phyloP scores from a whole-genome alignment of 2,329 filamentous ascomycete genomes.

The Seiridium cupressi region DNA sequence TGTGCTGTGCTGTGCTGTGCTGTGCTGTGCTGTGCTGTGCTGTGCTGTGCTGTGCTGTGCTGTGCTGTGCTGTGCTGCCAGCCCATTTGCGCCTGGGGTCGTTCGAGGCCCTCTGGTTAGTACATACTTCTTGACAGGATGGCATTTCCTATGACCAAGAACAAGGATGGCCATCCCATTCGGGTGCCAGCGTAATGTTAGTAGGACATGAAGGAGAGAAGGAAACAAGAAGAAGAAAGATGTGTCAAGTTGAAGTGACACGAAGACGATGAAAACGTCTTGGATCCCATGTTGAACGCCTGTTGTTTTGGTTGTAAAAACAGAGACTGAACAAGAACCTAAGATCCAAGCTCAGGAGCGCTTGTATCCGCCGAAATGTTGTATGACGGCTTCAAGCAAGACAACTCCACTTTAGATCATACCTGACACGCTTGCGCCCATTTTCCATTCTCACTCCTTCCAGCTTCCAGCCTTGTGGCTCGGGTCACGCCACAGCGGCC shows the following conservation, averaged over 20 bases:
- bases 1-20: too few relatives aligned
- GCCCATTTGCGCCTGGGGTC: neutral
- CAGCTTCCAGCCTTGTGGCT: neutral
- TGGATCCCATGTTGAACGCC: slow-evolving; percentile 77
- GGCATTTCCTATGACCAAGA: neutral
- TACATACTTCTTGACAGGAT: neutral
- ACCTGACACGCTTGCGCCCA: slow-evolving; percentile 27
- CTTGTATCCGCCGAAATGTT: slow-evolving; percentile 64
- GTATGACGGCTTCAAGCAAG: slow-evolving; percentile 57
- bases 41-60: too few relatives aligned
- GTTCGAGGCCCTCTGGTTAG: neutral
- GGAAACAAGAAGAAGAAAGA: slow-evolving; percentile 33
- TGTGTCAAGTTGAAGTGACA: slow-evolving; percentile 67
- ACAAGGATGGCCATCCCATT: neutral
- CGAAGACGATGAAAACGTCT: slow-evolving; percentile 59
- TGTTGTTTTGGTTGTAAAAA: slow-evolving; percentile 85
- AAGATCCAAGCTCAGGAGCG: slow-evolving; percentile 59
- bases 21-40: too few relatives aligned
- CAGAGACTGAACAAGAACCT: slow-evolving; percentile 70
- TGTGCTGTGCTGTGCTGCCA: neutral
- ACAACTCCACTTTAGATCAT: slow-evolving; percentile 25
- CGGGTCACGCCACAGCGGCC: neutral
- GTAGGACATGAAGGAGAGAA: slow-evolving; percentile 17
- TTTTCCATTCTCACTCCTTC: slow-evolving; percentile 15
- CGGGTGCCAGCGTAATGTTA: neutral